Evolutionary conservation across 2,329 filamentous ascomycete genomes (phyloP).

Genomic region (Didymella pomorum): DNA sequence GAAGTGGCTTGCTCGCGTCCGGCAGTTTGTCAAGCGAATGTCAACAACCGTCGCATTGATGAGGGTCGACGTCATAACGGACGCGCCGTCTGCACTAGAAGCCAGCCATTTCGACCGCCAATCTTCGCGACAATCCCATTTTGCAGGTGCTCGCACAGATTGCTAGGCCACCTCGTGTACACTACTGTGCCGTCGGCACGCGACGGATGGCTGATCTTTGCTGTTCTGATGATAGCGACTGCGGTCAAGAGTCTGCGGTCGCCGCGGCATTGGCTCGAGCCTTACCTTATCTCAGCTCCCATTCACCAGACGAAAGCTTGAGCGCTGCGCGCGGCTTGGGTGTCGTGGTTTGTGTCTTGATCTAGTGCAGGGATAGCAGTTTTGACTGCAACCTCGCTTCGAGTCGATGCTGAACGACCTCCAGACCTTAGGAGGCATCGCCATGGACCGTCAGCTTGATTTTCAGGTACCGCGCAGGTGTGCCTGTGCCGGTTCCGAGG

Average conservation of each 20-base stretch:
- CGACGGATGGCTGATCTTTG: slow-evolving; percentile 19
- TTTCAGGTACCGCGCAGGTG: slow-evolving; percentile 9
- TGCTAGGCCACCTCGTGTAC: slow-evolving; percentile 8
- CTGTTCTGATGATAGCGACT: slow-evolving; percentile 2
- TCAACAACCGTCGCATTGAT: slow-evolving; percentile 6
- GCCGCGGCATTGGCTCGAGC: slow-evolving; percentile 15
- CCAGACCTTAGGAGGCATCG: slow-evolving; percentile 1
- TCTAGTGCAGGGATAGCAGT: background rate
- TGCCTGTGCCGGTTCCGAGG: slow-evolving; percentile 14
- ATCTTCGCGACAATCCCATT: slow-evolving; percentile 1
- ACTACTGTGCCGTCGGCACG: slow-evolving; percentile 7
- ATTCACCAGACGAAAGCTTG: slow-evolving; percentile 13
- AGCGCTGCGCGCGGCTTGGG: slow-evolving; percentile 11
- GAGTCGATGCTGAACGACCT: background rate
- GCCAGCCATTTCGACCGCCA: slow-evolving; percentile 12
- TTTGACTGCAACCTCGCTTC: slow-evolving; percentile 1
- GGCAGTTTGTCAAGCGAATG: slow-evolving; percentile 13
- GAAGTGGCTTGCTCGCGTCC: slow-evolving; percentile 12
- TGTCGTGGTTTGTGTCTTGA: slow-evolving; percentile 5
- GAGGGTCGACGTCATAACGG: slow-evolving; percentile 16
- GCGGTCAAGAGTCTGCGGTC: slow-evolving; percentile 10
- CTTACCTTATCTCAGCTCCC: slow-evolving; percentile 17
- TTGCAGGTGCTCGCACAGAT: slow-evolving; percentile 8
- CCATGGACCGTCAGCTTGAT: slow-evolving; percentile 1
- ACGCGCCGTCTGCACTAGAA: slow-evolving; percentile 14